These are phyloP conservation scores for Paulownia fortunei DNA, from an alignment of 257 asterid species.

Conservation along the genomic window DNA sequence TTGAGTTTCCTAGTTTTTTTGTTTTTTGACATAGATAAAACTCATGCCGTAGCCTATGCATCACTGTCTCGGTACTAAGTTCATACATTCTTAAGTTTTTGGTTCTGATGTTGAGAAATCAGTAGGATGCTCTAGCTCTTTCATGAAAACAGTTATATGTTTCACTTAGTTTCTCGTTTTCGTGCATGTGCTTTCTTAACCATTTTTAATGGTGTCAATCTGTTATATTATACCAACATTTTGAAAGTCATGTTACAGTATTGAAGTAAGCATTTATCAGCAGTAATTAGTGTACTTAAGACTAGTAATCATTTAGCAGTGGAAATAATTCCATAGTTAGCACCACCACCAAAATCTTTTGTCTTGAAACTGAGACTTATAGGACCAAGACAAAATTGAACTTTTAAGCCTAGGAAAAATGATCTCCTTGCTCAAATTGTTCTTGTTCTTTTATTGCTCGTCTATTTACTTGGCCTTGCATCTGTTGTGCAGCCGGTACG, in stretches of 20 bases:
- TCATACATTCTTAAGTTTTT: neutral
- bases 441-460: neutral
- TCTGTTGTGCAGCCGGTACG: conserved; percentile 73
- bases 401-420: neutral
- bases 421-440: neutral
- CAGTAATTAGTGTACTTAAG: neutral
- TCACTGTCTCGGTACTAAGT: neutral
- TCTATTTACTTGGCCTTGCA: conserved; percentile 9
- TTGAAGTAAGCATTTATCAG: too few species aligned
- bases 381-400: neutral
- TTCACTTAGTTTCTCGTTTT: neutral
- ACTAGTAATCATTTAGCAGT: neutral
- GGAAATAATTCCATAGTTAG: neutral
- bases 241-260: neutral
- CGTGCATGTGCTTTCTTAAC: neutral
- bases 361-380: neutral
- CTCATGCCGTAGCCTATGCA: neutral
- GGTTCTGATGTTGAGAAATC: neutral
- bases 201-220: neutral
- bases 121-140: neutral
- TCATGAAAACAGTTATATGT: neutral
- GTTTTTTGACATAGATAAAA: neutral
- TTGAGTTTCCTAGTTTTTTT: neutral
- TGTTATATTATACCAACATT: neutral
- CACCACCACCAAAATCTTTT: neutral